Evolutionary conservation across 1,139 yeast genomes (phyloP).

Genomic region (Diutina scorzettiae): DNA sequence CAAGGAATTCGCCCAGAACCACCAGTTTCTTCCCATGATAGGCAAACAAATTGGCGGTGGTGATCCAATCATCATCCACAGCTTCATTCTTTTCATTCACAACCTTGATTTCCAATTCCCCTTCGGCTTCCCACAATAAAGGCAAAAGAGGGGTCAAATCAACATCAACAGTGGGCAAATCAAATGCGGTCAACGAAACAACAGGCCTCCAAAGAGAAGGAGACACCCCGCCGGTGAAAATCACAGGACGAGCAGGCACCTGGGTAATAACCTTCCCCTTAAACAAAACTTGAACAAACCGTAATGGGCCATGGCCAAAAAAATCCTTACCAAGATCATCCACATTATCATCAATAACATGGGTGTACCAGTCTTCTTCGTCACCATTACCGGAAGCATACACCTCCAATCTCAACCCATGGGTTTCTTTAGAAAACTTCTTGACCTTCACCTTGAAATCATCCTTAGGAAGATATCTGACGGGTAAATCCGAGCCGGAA

Average conservation of each 20-base stretch:
- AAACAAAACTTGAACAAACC: not conserved
- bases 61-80: constrained; percentile 57
- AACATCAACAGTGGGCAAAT: constrained; percentile 26
- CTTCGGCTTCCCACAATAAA: constrained; percentile 13
- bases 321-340: constrained; percentile 12
- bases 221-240: constrained; percentile 11
- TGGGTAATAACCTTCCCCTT: not conserved
- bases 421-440: constrained; percentile 33
- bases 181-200: constrained; percentile 63
- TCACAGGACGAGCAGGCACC: constrained; percentile 3
- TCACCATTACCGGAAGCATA: constrained; percentile 66
- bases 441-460: constrained; percentile 28
- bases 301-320: constrained; percentile 43
- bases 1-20: constrained; percentile 26
- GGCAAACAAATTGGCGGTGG: constrained; percentile 50
- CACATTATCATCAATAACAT: constrained; percentile 39
- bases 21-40: too few species aligned
- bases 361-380: constrained; percentile 79
- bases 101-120: constrained; percentile 32
- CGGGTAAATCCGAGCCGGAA: constrained; percentile 6
- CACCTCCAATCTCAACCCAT: constrained; percentile 45
- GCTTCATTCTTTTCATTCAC: constrained; percentile 45
- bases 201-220: constrained; percentile 51
- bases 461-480: constrained; percentile 27
- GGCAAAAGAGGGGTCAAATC: constrained; percentile 11